These are phyloP conservation scores for Lycium barbarum DNA, from an alignment of 257 asterid species.

Conservation along the genomic window DNA sequence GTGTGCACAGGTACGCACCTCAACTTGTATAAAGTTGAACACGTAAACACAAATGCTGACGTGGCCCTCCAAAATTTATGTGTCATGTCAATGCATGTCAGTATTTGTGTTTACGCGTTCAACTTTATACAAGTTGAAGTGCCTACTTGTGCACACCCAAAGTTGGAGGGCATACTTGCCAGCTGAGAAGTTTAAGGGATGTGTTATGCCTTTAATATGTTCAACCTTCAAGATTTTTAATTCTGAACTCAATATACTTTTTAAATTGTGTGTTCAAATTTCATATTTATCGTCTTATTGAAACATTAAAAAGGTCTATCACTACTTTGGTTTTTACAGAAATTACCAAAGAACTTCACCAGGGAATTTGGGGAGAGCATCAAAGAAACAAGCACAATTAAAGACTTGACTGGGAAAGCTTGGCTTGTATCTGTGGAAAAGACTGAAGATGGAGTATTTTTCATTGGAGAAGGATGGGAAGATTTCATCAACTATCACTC, in stretches of 20 bases:
- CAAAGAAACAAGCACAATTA: constrained; percentile 23
- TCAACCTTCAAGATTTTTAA: no score
- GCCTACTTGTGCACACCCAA: no score
- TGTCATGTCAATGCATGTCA: no score
- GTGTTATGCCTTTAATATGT: no score
- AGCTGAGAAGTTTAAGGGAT: no score
- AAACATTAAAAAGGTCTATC: not conserved
- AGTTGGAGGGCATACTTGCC: no score
- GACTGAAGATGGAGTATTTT: constrained; percentile 37
- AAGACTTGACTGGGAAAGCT: constrained; percentile 38
- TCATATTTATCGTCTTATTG: not conserved
- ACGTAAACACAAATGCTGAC: no score
- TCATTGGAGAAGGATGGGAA: constrained; percentile 49
- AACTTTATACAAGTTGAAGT: no score
- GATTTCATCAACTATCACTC: constrained; percentile 38
- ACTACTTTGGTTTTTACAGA: not conserved
- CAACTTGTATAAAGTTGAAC: no score
- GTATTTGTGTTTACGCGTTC: no score
- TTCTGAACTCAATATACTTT: not conserved
- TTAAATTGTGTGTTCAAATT: not conserved
- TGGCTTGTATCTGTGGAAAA: constrained; percentile 45
- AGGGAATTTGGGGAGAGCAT: not conserved
- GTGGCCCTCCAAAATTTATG: no score
- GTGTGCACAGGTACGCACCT: no score
- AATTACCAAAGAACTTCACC: not conserved